Evolutionary conservation across 1,284 basidiomycete species (phyloP).

Genomic region (Trichosporon ovoides): DNA sequence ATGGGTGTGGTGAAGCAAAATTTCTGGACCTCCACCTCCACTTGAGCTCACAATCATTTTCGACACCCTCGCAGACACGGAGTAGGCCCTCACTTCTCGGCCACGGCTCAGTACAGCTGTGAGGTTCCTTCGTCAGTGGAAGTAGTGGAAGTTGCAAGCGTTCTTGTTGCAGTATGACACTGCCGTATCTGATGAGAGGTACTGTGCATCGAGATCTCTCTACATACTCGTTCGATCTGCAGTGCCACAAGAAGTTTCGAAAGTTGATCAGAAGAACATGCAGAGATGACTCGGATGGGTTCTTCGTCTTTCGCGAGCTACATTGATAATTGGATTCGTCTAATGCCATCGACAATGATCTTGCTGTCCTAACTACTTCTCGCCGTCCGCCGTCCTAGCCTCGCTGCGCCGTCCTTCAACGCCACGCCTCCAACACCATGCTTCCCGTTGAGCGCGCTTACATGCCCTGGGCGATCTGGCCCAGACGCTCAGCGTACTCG

Average conservation of each 20-base stretch:
- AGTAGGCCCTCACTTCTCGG: too few relatives aligned
- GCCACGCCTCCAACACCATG: background rate
- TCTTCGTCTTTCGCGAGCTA: background rate
- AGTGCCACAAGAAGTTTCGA: conserved; percentile 4
- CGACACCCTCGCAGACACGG: too few relatives aligned
- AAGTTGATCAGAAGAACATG: background rate
- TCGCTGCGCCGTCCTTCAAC: background rate
- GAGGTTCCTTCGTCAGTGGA: too few relatives aligned
- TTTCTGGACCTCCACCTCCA: conserved; percentile 1
- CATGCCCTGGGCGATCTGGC: conserved; percentile 47
- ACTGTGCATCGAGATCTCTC: background rate
- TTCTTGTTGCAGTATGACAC: too few relatives aligned
- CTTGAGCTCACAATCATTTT: background rate
- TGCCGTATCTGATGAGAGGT: too few relatives aligned
- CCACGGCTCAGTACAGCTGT: too few relatives aligned
- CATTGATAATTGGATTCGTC: background rate
- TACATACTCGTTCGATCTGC: background rate
- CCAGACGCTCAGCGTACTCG: conserved; percentile 58
- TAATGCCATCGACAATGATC: conserved; percentile 1
- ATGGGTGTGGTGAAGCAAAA: too few relatives aligned
- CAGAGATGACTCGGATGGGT: background rate
- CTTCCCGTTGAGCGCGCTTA: conserved; percentile 13
- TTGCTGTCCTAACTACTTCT: background rate
- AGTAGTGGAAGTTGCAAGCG: too few relatives aligned
- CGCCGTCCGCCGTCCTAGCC: background rate